Base-by-base conservation (phyloP, 306 rosid species). In the Vicia sativa region DNA sequence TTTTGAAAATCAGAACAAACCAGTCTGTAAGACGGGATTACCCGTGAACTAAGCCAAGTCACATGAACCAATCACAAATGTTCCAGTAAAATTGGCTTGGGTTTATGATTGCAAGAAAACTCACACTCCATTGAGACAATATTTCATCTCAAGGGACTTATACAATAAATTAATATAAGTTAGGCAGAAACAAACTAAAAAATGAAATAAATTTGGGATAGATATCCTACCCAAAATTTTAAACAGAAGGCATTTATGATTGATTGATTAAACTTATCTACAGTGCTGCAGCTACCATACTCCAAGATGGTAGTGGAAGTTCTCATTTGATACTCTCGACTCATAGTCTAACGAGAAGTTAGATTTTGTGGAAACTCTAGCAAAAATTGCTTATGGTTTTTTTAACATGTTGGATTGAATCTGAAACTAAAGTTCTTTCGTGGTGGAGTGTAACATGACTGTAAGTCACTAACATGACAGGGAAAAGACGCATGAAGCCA, bases 401-500 rank as follows among this genome's bases (percentile, higher is more conserved):
- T 45, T 6, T 6, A 14, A 45, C 21, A 45, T 14, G 52, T n/a
- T 45, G 52, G 52, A 9, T 45, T 45, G 52, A 19, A 45, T 45
- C 3, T 45, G 21, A 45, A 45, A 45, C 9, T 45, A 14, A 9
- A 34, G 55, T 69, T 65, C 62, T 23, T 72, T 55, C 31, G n/a
- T 10, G 57, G 26, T 49, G 44, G 76, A 90, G 90, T 70, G 85
- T 82, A 90, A 79, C 86, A 86, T 78, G 89, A 84, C 29, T 34
- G 38, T 7, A 34, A 34, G 2, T 31, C 38, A 34, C 38, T 6
- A 34, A 34, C 38, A 34, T 7, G 38, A 34, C 38, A 34, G 81
- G 77, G 87, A 85, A 72, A 86, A 85, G 35, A 78, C 80, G 58
- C 90, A 84, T 77, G 87, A 88, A 84, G 89, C 92, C 71, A 71